Base-by-base conservation (phyloP, 345 rosid genomes). In the Moricandia moricandioides region DNA sequence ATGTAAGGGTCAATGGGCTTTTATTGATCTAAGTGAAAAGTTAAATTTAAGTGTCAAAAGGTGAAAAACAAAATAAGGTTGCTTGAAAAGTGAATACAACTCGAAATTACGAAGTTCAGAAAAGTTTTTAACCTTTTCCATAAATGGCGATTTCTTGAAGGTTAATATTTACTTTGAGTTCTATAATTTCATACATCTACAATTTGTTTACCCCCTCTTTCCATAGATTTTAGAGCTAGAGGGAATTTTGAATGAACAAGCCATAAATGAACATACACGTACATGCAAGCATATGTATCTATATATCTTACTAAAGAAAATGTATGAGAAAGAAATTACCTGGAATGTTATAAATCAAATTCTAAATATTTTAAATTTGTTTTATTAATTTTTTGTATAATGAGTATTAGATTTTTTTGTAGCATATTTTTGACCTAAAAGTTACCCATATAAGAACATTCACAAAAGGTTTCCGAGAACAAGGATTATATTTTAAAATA, bases 191-290 rank as follows among this genome's bases (percentile, higher is more conserved):
- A 54, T 76, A 40, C 64, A 60, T 61, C 62, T 54, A 62, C 70
- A 62, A 39, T 4, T 43, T 51, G 10, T 52, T 75, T 69, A 76
- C 70, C 74, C 79, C 68, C 73, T 61, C 63, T 26, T 37, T 61
- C 51, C 79, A 69, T 76, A 62, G 75, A 69, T 69, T 69, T 76
- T 76, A 62, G 74, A 56, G 79, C 79, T 76, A 62, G 5, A 45
- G 57, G 52, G 33, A 59, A 51, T 34, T 60, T 66, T 68, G 52
- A 7, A 61, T 60, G 69, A 75, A 60, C 45, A 75, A 43, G 39
- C 69, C 24, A 67, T 60, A 75, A 71, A 75, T 68, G 40, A 52
- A 61, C 58, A 60, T 3, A 8, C 26, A 34, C 43, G 14, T 34
- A 26, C 56, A 14, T 24, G 40, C 30, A 62, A 34, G 54, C 70